Evolutionary conservation across 2,329 filamentous ascomycete species (phyloP), one percentile per base, ranked within the genome.

Genomic region (Penicillium italicum): DNA sequence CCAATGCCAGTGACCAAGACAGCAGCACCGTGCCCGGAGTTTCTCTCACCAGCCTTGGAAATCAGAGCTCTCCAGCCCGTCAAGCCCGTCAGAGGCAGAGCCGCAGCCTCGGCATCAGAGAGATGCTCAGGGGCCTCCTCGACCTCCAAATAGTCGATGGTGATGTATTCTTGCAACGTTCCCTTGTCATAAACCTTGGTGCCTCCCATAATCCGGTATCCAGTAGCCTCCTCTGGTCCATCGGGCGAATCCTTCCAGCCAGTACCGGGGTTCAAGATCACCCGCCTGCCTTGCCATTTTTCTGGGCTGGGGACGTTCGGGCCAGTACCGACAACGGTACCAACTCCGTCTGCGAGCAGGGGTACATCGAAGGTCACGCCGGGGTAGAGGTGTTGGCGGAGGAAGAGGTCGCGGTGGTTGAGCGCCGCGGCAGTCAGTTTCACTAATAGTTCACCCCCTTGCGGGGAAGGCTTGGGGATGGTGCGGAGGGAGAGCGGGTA

Each of bases 401-500:
- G 89, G 78, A 97, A 97, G 64, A 96, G 85, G 74, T 97, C 94
- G 66, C 92, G 89, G 78, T 97, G 94, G 79, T 97, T 97, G 48
- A 97, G 85, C 14, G 93, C 88, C 1, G 87, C 89, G 49, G 91
- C 89, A 34, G 83, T 82, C 68, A 97, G 79, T 67, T 84, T 85
- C 59, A 97, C 78, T 7, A 95, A 79, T 62, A 96, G 79, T 72
- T 97, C 82, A 59, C 79, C 79, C 16, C 83, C 82, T 26, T 83
- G 81, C 0, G 87, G 87, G 1, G 77, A 79, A 26, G 88, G 88
- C 60, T 81, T 79, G 53, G 86, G 81, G 16, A 87, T 75, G 33
- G 85, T 77, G 59, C 84, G 84, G 51, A 89, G 63, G n/a, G 69
- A 65, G 38, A 77, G 69, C 9, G 73, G 73, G 59, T 76, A 77